Base-by-base conservation (phyloP, 2,329 filamentous ascomycete genomes). In the Arthrobotrys musiformis region DNA sequence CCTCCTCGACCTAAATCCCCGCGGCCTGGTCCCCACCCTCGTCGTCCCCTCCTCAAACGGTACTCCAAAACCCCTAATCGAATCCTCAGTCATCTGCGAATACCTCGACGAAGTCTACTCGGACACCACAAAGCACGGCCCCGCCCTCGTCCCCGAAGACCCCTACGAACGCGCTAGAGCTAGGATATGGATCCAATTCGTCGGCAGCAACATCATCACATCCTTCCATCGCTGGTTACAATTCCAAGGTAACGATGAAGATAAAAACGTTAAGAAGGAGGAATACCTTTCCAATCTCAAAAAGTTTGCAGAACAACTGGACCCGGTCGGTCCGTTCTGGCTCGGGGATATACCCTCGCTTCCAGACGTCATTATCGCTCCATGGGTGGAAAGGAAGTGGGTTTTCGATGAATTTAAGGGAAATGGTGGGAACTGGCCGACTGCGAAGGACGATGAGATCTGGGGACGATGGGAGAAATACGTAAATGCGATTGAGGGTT, bases 351-450 rank as follows among this genome's bases (percentile, higher is more conserved):
- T 86, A 42, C 87, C 92, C n/a, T 87, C 87, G 66, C 83, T 93
- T 19, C 88, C 93, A 13, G 92, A 94, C 82, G 85, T 93, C 24
- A 87, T 89, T 78, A 84, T 93, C 2, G 91, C 89, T 40, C 92
- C 92, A 0, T 94, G 91, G 91, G 89, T 90, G 0, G 87, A 89
- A 80, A 86, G 92, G 13, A 81, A 93, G 19, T 94, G 91, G 85
- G 84, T 93, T 4, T 90, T 94, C 79, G 91, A 94, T 80, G 87
- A 92, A 78, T 94, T 91, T 82, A 94, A 94, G 81, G 86, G 85
- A 0, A 87, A 87, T 0, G 77, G 86, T n/a, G 85, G 85, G 0
- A 84, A 89, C 44, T 86, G 86, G 1, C 64, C 58, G 17, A 70
- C 58, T 17, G 83, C 79, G 61, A 84, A 86, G 6, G 88, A 91